Evolutionary conservation across 306 rosid genomes (phyloP), one percentile per base, ranked within the genome.

Genomic region (Corylus heterophylla): DNA sequence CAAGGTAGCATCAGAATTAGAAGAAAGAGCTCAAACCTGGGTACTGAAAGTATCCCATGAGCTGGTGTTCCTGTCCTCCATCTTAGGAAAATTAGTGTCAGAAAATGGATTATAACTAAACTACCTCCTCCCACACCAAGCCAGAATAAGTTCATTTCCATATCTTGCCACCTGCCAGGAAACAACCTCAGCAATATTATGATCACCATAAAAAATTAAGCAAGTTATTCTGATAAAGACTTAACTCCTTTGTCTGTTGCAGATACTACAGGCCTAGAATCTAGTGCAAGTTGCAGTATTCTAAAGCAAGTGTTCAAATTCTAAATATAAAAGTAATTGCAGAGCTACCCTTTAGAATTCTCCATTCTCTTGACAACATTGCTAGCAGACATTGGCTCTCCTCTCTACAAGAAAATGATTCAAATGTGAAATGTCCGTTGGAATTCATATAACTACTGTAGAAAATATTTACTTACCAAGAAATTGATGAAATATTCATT

Each of bases 71-170:
- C 85, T 29, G 83, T 84, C 83, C 96, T 84, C 82, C 87, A 81
- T 81, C 83, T 84, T 54, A 89, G 76, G 84, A 86, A 77, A 71
- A 84, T 77, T 74, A 89, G 54, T 67, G 80, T 56, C 56, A 87
- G 77, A 76, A 77, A 47, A 54, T 91, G 96, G 68, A 82, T 29
- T 42, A 73, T 56, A 59, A 89, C 59, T 73, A 89, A 78, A 84
- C 85, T 80, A 66, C 89, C 87, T 64, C 89, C 90, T 82, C 88
- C 93, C 42, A 86, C 80, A 35, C 86, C 88, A 58, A 89, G 90
- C 96, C 93, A 91, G 72, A 91, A 85, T 67, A 91, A 83, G 87
- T 91, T 89, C 93, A 81, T 87, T 84, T 87, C 88, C 82, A 91
- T 59, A 77, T 89, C 90, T 74, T 77, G 83, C 96, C 96, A 91